Conservation (phyloP, 2,329 filamentous ascomycete species). For the Cryphonectria carpinicola region DNA sequence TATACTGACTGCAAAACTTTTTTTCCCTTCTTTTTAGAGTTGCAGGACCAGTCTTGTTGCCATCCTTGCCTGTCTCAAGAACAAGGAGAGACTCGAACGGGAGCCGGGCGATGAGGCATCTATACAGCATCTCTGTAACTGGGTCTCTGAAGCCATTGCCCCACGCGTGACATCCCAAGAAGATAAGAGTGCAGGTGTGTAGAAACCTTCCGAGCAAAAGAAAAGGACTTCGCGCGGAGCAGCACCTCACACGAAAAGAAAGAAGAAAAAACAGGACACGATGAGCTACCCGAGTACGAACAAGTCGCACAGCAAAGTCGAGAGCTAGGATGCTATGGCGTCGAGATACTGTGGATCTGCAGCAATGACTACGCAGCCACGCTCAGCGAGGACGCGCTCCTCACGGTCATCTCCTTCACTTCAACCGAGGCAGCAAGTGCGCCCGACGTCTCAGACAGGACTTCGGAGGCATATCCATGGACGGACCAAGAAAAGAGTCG, state of each 20-base stretch:
- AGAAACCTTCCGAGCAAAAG: not conserved
- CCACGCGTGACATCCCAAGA: constrained; percentile 2
- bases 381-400: constrained; percentile 35
- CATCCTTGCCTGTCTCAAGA: constrained; percentile 22
- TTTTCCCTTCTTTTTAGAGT: not conserved
- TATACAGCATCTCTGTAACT: constrained; percentile 15
- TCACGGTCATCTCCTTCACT: constrained; percentile 41
- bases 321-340: constrained; percentile 14
- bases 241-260: constrained; percentile 7
- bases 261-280: not conserved
- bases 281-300: constrained; percentile 21
- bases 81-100: not conserved
- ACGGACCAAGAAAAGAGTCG: constrained; percentile 38
- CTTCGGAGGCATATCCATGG: constrained; percentile 28
- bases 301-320: constrained; percentile 14
- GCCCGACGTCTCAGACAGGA: not conserved
- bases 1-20: constrained; percentile 9
- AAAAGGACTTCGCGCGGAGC: not conserved
- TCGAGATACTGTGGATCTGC: constrained; percentile 13
- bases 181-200: constrained; percentile 12
- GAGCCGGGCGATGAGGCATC: constrained; percentile 15
- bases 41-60: constrained; percentile 16
- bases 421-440: constrained; percentile 28
- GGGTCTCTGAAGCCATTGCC: constrained; percentile 14
- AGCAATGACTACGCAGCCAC: constrained; percentile 5